A percentile compares a stretch with the other conserved stretches of the same genome.
phyloP scores from a whole-genome alignment of 106 monocot species.

The Triglochin maritima region DNA sequence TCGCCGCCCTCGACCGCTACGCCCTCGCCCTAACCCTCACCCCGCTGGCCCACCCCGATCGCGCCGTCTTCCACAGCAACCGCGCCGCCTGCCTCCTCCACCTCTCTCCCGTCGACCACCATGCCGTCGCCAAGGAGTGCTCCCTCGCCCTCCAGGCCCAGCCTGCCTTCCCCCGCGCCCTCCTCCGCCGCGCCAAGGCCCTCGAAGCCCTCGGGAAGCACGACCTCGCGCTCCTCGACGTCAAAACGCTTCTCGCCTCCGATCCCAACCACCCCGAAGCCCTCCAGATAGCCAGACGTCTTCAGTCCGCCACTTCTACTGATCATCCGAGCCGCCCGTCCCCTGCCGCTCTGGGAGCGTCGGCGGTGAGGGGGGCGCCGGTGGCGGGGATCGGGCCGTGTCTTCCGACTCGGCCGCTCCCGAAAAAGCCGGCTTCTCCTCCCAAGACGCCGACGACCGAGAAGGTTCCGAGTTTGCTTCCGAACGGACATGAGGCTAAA shows the following conservation, averaged over 20 bases:
- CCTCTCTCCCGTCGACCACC: constrained; percentile 74
- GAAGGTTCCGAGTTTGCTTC: not conserved
- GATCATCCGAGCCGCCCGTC: constrained; percentile 42
- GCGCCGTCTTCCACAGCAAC: constrained; percentile 92
- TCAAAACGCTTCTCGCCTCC: constrained; percentile 34
- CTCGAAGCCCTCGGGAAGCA: constrained; percentile 55
- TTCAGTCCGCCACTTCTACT: not conserved
- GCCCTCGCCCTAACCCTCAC: constrained; percentile 59
- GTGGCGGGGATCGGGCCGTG: constrained; percentile 78
- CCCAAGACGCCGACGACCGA: not conserved
- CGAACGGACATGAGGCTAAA: not conserved
- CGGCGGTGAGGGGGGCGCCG: constrained; percentile 50
- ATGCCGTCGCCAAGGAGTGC: constrained; percentile 80
- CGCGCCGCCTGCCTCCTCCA: constrained; percentile 93
- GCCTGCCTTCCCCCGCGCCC: constrained; percentile 78
- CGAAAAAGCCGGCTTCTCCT: constrained; percentile 34
- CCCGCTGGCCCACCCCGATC: constrained; percentile 67
- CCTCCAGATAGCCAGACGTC: constrained; percentile 25
- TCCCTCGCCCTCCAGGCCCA: constrained; percentile 83
- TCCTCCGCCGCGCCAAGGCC: constrained; percentile 79
- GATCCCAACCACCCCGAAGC: constrained; percentile 62
- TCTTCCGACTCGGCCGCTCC: constrained; percentile 54
- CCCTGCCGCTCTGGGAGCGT: constrained; percentile 77
- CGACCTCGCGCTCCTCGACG: constrained; percentile 63
- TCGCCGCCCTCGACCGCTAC: constrained; percentile 59